Percentiles rank a stretch among this genome's conserved stretches.
Conservation (phyloP, 345 rosid genomes). For the Lepidium didymum region DNA sequence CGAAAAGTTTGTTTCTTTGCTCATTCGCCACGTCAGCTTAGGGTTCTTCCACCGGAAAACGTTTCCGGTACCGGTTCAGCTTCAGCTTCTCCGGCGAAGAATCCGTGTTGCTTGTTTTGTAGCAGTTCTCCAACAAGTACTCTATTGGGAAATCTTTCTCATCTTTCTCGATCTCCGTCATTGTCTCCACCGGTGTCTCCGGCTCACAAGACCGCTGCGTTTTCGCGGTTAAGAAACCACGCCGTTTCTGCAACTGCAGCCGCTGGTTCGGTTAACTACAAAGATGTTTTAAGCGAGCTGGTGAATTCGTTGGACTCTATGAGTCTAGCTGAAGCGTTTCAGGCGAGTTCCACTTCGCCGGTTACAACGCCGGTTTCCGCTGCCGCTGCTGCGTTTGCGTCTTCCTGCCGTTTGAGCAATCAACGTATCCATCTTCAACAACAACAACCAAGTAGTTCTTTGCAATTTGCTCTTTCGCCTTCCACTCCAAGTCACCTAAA, state of each 20-base stretch:
- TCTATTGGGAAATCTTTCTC: slow-evolving; percentile 45
- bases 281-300: slow-evolving; percentile 52
- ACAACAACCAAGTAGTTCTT: slow-evolving; percentile 15
- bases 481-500: slow-evolving; percentile 21
- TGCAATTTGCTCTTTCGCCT: slow-evolving; percentile 28
- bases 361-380: slow-evolving; percentile 19
- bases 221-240: slow-evolving; percentile 31
- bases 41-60: slow-evolving; percentile 35
- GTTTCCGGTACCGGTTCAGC: neutral
- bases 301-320: slow-evolving; percentile 44
- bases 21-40: slow-evolving; percentile 62
- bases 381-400: slow-evolving; percentile 16
- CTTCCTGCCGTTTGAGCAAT: slow-evolving; percentile 17
- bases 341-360: slow-evolving; percentile 15
- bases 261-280: slow-evolving; percentile 31
- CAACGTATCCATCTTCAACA: slow-evolving; percentile 15
- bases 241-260: slow-evolving; percentile 20
- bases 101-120: slow-evolving; percentile 50
- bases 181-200: slow-evolving; percentile 79
- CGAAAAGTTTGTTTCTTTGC: slow-evolving; percentile 75
- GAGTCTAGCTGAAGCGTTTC: slow-evolving; percentile 23
- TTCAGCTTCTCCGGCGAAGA: neutral
- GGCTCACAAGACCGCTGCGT: slow-evolving; percentile 25
- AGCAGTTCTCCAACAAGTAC: slow-evolving; percentile 79
- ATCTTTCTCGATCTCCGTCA: slow-evolving; percentile 44